Percentiles rank a stretch among this genome's conserved stretches.
phyloP scores from a whole-genome alignment of 257 asterid genomes.

The Perilla frutescens region DNA sequence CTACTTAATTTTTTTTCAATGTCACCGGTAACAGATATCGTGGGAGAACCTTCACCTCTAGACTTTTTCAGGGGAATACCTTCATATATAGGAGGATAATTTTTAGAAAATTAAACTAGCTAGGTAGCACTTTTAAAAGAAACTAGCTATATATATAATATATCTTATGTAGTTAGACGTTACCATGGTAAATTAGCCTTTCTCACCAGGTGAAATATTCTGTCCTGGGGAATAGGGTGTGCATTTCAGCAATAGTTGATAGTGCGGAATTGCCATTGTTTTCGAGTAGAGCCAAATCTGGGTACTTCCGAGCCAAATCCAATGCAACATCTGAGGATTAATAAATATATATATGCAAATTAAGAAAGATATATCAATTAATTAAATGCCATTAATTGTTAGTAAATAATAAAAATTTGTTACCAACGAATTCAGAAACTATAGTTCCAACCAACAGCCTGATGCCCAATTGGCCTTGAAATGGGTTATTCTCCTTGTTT shows the following conservation, averaged over 20 bases:
- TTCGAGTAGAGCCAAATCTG: not conserved
- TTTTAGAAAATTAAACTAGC: no score
- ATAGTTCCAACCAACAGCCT: not conserved
- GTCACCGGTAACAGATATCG: no score
- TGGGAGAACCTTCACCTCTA: no score
- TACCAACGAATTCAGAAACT: not conserved
- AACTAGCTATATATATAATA: no score
- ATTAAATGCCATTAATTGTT: not conserved
- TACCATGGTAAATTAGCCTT: not conserved
- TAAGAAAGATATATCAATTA: no score
- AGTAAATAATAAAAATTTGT: not conserved
- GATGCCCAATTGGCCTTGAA: not conserved
- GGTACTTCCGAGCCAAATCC: constrained; percentile 25
- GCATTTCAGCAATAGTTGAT: not conserved
- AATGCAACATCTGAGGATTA: constrained; percentile 22
- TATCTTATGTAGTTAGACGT: no score
- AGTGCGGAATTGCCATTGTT: not conserved
- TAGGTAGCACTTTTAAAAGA: no score
- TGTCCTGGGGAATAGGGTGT: not conserved
- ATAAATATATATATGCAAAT: not conserved
- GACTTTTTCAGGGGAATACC: no score
- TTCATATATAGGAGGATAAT: no score
- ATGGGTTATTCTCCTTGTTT: not conserved
- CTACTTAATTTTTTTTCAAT: no score
- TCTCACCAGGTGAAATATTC: not conserved